Conservation (phyloP, 441 rosid species). For the Syzygium syzygioides region DNA sequence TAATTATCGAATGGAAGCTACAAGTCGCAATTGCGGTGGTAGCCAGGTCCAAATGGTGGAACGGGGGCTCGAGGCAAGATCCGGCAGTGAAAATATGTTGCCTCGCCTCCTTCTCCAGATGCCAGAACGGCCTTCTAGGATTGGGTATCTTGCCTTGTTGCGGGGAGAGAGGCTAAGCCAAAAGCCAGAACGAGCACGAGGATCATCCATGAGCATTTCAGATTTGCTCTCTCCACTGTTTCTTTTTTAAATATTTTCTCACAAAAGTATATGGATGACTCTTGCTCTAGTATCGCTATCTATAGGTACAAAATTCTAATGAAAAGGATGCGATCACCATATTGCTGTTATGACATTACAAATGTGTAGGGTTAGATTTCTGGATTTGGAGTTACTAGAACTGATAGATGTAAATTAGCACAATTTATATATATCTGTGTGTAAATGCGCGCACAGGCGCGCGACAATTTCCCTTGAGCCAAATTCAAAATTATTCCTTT, state of each 20-base stretch:
- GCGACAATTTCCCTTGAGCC: no score
- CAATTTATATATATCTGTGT: no score
- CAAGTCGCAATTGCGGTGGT: neutral
- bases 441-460: no score
- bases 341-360: neutral
- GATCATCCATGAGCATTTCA: neutral
- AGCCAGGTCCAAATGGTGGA: neutral
- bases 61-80: neutral
- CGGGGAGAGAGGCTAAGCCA: neutral
- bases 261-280: neutral
- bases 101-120: neutral
- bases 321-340: neutral
- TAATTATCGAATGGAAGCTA: neutral
- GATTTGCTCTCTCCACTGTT: neutral
- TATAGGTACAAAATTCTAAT: no score
- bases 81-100: neutral
- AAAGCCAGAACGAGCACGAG: neutral
- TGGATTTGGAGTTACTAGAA: no score
- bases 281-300: neutral
- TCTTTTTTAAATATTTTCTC: no score
- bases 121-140: neutral
- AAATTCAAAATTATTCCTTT: no score
- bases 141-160: no score
- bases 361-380: no score
- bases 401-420: no score